Evolutionary conservation across 305 asterid genomes (phyloP).

Genomic region (Fraxinus floribunda): DNA sequence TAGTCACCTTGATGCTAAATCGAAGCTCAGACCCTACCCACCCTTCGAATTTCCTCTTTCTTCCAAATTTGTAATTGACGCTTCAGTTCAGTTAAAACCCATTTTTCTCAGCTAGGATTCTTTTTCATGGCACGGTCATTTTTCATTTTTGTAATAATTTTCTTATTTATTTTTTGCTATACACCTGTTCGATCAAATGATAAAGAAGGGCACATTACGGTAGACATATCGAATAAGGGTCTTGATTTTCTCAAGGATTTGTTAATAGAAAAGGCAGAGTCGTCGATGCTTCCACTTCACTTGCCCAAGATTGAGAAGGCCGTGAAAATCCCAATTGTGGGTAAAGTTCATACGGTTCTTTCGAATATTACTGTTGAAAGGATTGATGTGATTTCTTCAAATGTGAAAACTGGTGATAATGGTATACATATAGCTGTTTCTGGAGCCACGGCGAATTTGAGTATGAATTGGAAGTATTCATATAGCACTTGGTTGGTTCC

Average conservation of each 20-base stretch:
- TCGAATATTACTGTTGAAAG: conserved; percentile 47
- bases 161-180: conserved; percentile 23
- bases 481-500: conserved; percentile 68
- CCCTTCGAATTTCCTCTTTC: not conserved
- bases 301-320: conserved; percentile 57
- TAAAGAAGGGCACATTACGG: conserved; percentile 47
- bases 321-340: conserved; percentile 59
- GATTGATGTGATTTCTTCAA: conserved; percentile 60
- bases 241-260: conserved; percentile 72
- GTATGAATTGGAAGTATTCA: conserved; percentile 75
- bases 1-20: not conserved
- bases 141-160: conserved; percentile 15
- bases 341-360: conserved; percentile 52
- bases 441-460: conserved; percentile 83
- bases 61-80: not conserved
- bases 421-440: conserved; percentile 66
- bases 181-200: conserved; percentile 35
- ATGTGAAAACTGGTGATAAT: conserved; percentile 57
- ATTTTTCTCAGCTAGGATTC: conserved; percentile 2
- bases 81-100: conserved; percentile 6
- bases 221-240: conserved; percentile 65
- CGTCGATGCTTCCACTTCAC: conserved; percentile 70
- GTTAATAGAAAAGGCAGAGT: conserved; percentile 54
- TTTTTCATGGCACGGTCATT: conserved; percentile 44
- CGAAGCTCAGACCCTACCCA: not conserved